Conservation (phyloP, 208 protist genomes). For the Porcisia deanei region DNA sequence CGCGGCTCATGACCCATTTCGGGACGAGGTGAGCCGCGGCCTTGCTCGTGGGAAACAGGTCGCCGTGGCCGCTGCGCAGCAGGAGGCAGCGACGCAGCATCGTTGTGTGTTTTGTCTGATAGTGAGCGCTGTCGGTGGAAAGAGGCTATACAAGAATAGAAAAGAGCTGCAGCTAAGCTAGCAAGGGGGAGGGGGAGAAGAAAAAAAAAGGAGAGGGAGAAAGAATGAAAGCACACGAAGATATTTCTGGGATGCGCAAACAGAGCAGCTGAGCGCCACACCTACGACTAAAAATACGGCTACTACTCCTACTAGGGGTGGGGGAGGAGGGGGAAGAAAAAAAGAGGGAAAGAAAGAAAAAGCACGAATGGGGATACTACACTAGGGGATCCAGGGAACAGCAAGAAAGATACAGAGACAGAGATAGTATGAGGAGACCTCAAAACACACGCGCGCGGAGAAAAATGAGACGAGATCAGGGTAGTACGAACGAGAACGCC, state of each 20-base stretch:
- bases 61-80: slow-evolving; percentile 59
- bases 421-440: background rate
- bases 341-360: too few relatives aligned
- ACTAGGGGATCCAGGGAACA: too few relatives aligned
- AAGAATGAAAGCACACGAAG: background rate
- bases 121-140: background rate
- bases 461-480: background rate
- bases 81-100: slow-evolving; percentile 37
- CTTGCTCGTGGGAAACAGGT: slow-evolving; percentile 87
- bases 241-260: background rate
- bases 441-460: background rate
- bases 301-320: background rate
- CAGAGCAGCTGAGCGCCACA: background rate
- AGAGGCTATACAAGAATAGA: background rate
- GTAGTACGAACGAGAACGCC: too few relatives aligned
- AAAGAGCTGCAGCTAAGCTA: background rate
- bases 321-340: too few relatives aligned
- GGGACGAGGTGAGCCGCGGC: slow-evolving; percentile 63
- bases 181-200: background rate
- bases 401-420: background rate
- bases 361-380: too few relatives aligned
- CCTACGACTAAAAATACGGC: background rate
- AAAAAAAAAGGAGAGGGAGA: background rate
- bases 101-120: background rate
- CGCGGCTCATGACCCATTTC: slow-evolving; percentile 57